A percentile compares a stretch with the other conserved stretches of the same genome.
These are phyloP conservation scores for Peronospora tabacina DNA, from an alignment of 352 stramenopile genomes.

Conservation along the genomic window DNA sequence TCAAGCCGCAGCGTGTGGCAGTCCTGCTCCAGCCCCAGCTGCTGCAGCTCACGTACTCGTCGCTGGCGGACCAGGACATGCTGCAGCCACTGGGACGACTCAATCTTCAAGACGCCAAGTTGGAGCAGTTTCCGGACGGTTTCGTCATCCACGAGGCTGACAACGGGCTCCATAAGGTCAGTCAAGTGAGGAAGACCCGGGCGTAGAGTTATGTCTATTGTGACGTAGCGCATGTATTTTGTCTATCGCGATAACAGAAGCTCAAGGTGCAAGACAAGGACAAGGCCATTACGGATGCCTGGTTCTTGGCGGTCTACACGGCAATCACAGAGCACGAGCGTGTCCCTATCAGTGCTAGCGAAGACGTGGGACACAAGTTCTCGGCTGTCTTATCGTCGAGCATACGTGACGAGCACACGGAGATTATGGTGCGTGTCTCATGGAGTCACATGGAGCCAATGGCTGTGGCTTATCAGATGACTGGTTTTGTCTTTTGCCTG, in stretches of 20 bases:
- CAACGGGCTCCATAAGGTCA: conserved; percentile 35
- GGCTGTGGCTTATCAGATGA: conserved; percentile 10
- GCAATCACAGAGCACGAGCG: conserved; percentile 60
- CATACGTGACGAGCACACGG: conserved; percentile 49
- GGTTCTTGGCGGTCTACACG: conserved; percentile 72
- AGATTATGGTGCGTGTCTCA: conserved; percentile 34
- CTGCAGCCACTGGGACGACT: conserved; percentile 49
- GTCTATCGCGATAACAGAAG: conserved; percentile 32
- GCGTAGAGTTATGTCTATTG: conserved; percentile 2
- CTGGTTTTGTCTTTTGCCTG: conserved; percentile 8
- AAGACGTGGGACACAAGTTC: conserved; percentile 42
- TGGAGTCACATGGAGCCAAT: conserved; percentile 4
- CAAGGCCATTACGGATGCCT: conserved; percentile 67
- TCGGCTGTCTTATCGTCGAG: conserved; percentile 46
- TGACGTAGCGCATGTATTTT: not conserved
- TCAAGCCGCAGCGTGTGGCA: conserved; percentile 43
- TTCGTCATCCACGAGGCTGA: conserved; percentile 63
- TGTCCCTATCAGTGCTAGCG: conserved; percentile 32
- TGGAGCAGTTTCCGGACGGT: conserved; percentile 64
- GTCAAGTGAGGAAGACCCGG: not conserved
- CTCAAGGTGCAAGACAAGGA: conserved; percentile 72
- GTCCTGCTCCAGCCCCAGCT: conserved; percentile 64
- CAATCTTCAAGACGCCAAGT: conserved; percentile 46
- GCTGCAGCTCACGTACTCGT: conserved; percentile 59
- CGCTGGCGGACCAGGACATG: conserved; percentile 68